These are phyloP conservation scores for Tetrapisispora nanseiensis DNA, from an alignment of 805 yeast genomes.

Conservation along the genomic window DNA sequence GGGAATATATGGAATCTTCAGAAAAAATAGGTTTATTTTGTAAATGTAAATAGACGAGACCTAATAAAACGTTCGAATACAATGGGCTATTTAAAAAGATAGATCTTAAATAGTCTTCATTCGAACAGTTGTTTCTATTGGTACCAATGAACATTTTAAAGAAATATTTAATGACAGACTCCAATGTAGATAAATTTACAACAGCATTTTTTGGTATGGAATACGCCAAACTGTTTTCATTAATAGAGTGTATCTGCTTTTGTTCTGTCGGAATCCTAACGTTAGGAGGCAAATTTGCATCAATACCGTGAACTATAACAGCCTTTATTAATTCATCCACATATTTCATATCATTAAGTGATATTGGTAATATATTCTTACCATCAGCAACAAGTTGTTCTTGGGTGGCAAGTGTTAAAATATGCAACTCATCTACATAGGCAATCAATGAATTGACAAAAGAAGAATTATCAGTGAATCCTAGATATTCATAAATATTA, in stretches of 20 bases:
- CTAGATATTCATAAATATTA: slow-evolving; percentile 10
- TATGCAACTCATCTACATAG: slow-evolving; percentile 10
- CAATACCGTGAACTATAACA: slow-evolving; percentile 62
- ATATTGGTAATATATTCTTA: slow-evolving; percentile 41
- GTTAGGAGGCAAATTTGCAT: slow-evolving; percentile 46
- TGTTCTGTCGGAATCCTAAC: slow-evolving; percentile 58
- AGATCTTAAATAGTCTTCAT: slow-evolving; percentile 19
- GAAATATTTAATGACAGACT: slow-evolving; percentile 14
- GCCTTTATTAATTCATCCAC: slow-evolving; percentile 56
- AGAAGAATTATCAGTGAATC: slow-evolving; percentile 9
- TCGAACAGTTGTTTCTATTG: background rate
- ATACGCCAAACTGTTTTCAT: slow-evolving; percentile 19
- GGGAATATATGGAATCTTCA: slow-evolving; percentile 23
- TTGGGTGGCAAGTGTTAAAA: slow-evolving; percentile 8
- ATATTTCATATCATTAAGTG: slow-evolving; percentile 75
- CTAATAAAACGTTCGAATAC: slow-evolving; percentile 46
- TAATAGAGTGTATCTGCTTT: slow-evolving; percentile 45
- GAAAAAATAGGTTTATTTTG: slow-evolving; percentile 12
- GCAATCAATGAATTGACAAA: slow-evolving; percentile 15
- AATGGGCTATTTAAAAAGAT: slow-evolving; percentile 59
- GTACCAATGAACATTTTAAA: slow-evolving; percentile 8
- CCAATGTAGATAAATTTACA: background rate
- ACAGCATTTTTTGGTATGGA: slow-evolving; percentile 9
- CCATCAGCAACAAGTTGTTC: slow-evolving; percentile 6
- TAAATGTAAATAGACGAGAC: slow-evolving; percentile 33